Conservation (phyloP, 2,329 filamentous ascomycete species). For the Hypoxylon sp. region DNA sequence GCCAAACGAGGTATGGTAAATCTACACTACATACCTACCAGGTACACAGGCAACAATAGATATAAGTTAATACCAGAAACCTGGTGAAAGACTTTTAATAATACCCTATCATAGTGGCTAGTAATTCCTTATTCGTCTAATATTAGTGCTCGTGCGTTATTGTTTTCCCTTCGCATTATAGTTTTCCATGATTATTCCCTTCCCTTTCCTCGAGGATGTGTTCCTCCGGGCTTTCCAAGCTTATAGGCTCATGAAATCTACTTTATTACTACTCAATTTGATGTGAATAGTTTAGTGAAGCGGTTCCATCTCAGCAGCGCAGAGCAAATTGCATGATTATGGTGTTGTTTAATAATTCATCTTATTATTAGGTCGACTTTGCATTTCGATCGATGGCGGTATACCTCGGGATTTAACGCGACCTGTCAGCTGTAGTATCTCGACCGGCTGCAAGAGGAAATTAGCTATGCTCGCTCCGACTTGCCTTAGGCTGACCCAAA, state of each 20-base stretch:
- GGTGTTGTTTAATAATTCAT: constrained; percentile 19
- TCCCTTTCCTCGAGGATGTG: constrained; percentile 1
- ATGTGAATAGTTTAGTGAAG: not conserved
- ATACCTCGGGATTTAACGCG: constrained; percentile 15
- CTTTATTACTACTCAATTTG: constrained; percentile 12
- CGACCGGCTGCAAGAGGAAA: constrained; percentile 33
- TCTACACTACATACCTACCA: too few relatives aligned
- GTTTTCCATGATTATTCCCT: constrained; percentile 6
- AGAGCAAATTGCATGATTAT: constrained; percentile 23
- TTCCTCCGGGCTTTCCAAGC: constrained; percentile 5
- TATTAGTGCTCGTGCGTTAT: constrained; percentile 6
- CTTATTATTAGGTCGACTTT: constrained; percentile 12
- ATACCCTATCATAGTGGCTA: not conserved
- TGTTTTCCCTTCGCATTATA: constrained; percentile 7
- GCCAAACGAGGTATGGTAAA: not conserved
- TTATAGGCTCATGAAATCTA: constrained; percentile 5
- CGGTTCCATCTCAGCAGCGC: not conserved
- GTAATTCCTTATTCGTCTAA: constrained; percentile 6
- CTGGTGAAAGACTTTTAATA: not conserved
- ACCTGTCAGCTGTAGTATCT: constrained; percentile 31
- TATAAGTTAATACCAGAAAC: not conserved
- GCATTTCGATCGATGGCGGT: constrained; percentile 19
- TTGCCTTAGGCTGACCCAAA: constrained; percentile 1
- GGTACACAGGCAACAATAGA: not conserved
- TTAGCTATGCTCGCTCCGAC: constrained; percentile 27